phyloP scores from a whole-genome alignment of 1,284 basidiomycete genomes.

The Rhizopogon parksii region DNA sequence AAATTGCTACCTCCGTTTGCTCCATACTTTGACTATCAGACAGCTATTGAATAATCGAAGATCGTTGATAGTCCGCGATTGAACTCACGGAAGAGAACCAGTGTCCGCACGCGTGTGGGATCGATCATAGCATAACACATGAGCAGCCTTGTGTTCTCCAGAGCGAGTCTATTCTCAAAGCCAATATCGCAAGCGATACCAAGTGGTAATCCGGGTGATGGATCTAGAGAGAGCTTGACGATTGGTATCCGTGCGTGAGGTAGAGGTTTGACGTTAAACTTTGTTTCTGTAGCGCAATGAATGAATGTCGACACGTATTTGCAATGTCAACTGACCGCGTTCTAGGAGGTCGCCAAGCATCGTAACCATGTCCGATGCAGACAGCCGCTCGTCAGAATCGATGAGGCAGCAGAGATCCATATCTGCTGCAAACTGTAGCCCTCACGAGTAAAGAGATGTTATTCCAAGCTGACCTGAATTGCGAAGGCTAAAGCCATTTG shows the following conservation, averaged over 20 bases:
- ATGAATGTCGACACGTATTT: slow-evolving; percentile 4
- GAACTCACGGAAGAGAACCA: slow-evolving; percentile 89
- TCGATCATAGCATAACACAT: slow-evolving; percentile 98
- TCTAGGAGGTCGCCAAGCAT: slow-evolving; percentile 92
- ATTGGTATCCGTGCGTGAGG: slow-evolving; percentile 98
- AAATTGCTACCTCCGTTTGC: slow-evolving; percentile 73
- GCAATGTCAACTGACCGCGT: slow-evolving; percentile 52
- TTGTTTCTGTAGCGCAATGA: slow-evolving; percentile 65
- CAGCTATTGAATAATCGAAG: slow-evolving; percentile 8
- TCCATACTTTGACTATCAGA: slow-evolving; percentile 91
- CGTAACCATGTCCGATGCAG: slow-evolving; percentile 87
- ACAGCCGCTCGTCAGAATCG: slow-evolving; percentile 69
- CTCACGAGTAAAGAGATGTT: slow-evolving; percentile 1
- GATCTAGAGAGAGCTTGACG: slow-evolving; percentile 91
- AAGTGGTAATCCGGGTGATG: slow-evolving; percentile 82
- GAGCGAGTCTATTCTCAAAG: slow-evolving; percentile 93
- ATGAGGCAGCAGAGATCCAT: slow-evolving; percentile 98
- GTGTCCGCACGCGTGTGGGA: slow-evolving; percentile 85
- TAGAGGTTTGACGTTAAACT: slow-evolving; percentile 94
- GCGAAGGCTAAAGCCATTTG: slow-evolving; percentile 87
- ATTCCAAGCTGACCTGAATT: slow-evolving; percentile 72
- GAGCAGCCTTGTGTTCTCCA: slow-evolving; percentile 94
- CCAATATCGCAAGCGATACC: slow-evolving; percentile 98
- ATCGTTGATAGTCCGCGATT: slow-evolving; percentile 9
- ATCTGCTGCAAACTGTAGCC: slow-evolving; percentile 44